Evolutionary conservation across 257 asterid species (phyloP), one percentile per base, ranked within the genome.

Genomic region (Primulina tabacum): DNA sequence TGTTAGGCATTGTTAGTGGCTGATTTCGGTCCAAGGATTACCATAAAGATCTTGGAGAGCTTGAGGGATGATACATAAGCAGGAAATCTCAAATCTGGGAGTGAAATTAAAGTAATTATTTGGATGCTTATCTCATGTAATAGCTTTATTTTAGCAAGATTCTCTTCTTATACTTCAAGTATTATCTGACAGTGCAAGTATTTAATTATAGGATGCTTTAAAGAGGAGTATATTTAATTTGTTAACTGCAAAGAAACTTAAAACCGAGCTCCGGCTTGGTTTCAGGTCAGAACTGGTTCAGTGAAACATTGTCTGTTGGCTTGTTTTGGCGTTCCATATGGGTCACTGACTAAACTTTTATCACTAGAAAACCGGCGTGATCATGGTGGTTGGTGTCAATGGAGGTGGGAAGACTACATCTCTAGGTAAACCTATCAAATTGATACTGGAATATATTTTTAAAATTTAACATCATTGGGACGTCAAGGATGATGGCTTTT

Each of bases 321-420:
- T 7, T 52, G 14, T 53, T 35, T 21, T 50, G 33, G 33, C 26
- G 16, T 55, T 33, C 38, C 21, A 16, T 40, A 28, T 18, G 24
- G 18, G 79, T 78, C 82, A 68, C 68, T 82, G 59, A 74, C 71
- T 33, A 6, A 71, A 52, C 56, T 69, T 40, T 56, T 47, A 66
- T 57, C 35, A 75, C 69, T 86, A 91, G 99, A 85, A 94, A 89
- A 85, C 97, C 97, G 20, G 97, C 97, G 97, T 91, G 71, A 82
- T 94, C 78, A 85, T 94, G 90, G 83, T 91, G 64, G 96, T 94
- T 72, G 99, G 99, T 72, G 97, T 94, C 75, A 94, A 94, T 78
- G 99, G 99, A 74, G 99, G 99, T 52, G 99, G 97, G 73, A 94
- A 94, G 85, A 94, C 99, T 30, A 91, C 97, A 33, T 89, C 99